Conservation (phyloP, 2,329 filamentous ascomycete species). For the Didymella glomerata region DNA sequence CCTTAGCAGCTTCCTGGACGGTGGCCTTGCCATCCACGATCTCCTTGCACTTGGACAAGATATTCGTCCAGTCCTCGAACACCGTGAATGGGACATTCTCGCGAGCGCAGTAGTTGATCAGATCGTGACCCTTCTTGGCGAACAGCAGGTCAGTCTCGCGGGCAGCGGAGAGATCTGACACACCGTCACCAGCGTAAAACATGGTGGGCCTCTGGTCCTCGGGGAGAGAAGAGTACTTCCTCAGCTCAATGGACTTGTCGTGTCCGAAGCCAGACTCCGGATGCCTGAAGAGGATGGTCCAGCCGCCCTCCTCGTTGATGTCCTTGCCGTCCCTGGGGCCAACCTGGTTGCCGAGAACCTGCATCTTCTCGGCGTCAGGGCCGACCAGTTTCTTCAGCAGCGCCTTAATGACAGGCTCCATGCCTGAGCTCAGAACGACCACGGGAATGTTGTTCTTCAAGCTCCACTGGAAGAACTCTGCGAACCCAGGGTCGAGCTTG, state of each 20-base stretch:
- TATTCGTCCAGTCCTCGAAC: slow-evolving; percentile 84
- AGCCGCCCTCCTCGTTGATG: slow-evolving; percentile 82
- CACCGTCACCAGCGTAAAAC: slow-evolving; percentile 95
- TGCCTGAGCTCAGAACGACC: slow-evolving; percentile 89
- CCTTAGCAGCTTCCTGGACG: slow-evolving; percentile 72
- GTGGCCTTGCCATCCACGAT: slow-evolving; percentile 76
- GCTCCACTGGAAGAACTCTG: slow-evolving; percentile 86
- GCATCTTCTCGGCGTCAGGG: slow-evolving; percentile 77
- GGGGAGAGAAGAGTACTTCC: slow-evolving; percentile 81
- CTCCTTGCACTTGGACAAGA: slow-evolving; percentile 77
- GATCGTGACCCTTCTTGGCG: slow-evolving; percentile 88
- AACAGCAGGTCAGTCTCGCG: slow-evolving; percentile 93
- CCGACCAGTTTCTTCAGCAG: slow-evolving; percentile 83
- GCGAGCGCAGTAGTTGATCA: slow-evolving; percentile 85
- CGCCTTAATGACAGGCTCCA: slow-evolving; percentile 89
- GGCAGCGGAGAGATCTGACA: slow-evolving; percentile 90
- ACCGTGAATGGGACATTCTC: slow-evolving; percentile 87
- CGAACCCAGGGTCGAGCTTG: slow-evolving; percentile 87
- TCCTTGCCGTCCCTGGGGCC: slow-evolving; percentile 73
- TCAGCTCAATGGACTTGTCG: slow-evolving; percentile 92
- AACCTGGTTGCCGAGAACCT: slow-evolving; percentile 91
- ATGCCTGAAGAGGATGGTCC: slow-evolving; percentile 89
- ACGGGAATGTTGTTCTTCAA: slow-evolving; percentile 85
- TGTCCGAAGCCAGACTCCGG: slow-evolving; percentile 86
- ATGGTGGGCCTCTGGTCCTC: slow-evolving; percentile 75